A percentile compares a stretch with the other conserved stretches of the same genome.
Conservation (phyloP, 2,329 filamentous ascomycete genomes). For the Fusarium anthophilum region DNA sequence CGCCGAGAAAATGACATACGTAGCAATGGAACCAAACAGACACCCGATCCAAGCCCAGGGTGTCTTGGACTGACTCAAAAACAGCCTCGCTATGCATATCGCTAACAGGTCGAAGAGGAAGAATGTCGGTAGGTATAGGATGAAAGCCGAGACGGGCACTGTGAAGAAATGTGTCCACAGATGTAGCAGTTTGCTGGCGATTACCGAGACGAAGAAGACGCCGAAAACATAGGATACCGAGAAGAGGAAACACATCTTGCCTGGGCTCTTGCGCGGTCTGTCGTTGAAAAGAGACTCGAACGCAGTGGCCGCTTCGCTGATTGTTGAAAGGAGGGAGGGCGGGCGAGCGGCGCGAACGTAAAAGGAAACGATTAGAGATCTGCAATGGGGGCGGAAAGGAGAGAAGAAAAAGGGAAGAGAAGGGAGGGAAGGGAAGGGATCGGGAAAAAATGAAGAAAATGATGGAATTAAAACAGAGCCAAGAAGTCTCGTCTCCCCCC, state of each 20-base stretch:
- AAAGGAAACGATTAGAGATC: neutral
- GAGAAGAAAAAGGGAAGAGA: neutral
- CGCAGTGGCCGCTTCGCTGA: constrained; percentile 14
- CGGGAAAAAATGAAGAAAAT: neutral
- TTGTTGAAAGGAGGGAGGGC: constrained; percentile 11
- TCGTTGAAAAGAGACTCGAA: constrained; percentile 1
- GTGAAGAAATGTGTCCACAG: constrained; percentile 41
- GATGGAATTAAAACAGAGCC: neutral
- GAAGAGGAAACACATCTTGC: constrained; percentile 36
- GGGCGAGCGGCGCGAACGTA: neutral
- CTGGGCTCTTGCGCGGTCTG: neutral
- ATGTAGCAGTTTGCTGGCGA: constrained; percentile 43
- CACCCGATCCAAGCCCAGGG: constrained; percentile 34
- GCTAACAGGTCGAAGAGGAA: constrained; percentile 43
- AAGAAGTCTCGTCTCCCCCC: neutral
- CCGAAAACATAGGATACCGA: constrained; percentile 43
- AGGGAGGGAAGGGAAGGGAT: neutral
- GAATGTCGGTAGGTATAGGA: constrained; percentile 47
- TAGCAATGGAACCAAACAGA: constrained; percentile 34
- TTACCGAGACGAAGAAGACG: constrained; percentile 43
- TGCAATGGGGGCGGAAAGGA: neutral
- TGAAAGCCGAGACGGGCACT: constrained; percentile 41
- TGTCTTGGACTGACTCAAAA: constrained; percentile 38
- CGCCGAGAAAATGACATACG: constrained; percentile 36
- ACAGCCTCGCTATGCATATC: constrained; percentile 38